Conservation (phyloP, 495 filamentous ascomycete species). For the Platismatia glauca region DNA sequence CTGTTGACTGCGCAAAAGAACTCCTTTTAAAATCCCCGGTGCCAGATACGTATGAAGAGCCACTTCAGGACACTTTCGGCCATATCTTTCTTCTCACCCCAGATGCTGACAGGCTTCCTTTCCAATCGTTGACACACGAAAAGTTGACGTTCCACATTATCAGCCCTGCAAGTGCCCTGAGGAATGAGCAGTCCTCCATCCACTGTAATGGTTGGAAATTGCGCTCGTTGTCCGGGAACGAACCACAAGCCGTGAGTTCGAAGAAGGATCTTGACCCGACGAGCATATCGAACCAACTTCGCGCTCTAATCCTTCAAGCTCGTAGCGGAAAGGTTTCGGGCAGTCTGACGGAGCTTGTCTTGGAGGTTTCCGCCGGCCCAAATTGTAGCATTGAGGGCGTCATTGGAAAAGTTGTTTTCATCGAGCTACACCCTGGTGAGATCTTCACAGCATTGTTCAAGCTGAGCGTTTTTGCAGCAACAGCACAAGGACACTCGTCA, state of each 20-base stretch:
- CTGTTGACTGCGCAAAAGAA: conserved; percentile 17
- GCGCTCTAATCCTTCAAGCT: conserved; percentile 15
- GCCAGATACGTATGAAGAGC: conserved; percentile 6
- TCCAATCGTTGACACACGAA: conserved; percentile 14
- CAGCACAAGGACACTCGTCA: not conserved
- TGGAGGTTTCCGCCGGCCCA: conserved; percentile 19
- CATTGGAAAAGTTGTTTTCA: conserved; percentile 13
- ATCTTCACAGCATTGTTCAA: conserved; percentile 13
- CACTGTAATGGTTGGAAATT: conserved; percentile 28
- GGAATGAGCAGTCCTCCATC: conserved; percentile 6
- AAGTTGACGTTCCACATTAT: conserved; percentile 24
- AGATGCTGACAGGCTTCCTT: conserved; percentile 8
- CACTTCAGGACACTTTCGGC: conserved; percentile 16
- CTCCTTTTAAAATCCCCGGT: conserved; percentile 12
- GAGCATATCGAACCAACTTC: conserved; percentile 16
- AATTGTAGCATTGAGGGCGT: conserved; percentile 19
- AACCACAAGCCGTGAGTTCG: conserved; percentile 8
- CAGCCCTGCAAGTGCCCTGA: conserved; percentile 17
- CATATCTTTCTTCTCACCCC: conserved; percentile 27
- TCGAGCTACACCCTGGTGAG: conserved; percentile 19
- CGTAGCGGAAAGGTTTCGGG: conserved; percentile 18
- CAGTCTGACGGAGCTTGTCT: conserved; percentile 14
- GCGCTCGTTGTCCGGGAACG: conserved; percentile 13
- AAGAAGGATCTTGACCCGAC: conserved; percentile 5
- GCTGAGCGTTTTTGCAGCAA: conserved; percentile 4